These are phyloP conservation scores for Desmodesmus armatus DNA, from an alignment of 139 green algal species.

Conservation along the genomic window DNA sequence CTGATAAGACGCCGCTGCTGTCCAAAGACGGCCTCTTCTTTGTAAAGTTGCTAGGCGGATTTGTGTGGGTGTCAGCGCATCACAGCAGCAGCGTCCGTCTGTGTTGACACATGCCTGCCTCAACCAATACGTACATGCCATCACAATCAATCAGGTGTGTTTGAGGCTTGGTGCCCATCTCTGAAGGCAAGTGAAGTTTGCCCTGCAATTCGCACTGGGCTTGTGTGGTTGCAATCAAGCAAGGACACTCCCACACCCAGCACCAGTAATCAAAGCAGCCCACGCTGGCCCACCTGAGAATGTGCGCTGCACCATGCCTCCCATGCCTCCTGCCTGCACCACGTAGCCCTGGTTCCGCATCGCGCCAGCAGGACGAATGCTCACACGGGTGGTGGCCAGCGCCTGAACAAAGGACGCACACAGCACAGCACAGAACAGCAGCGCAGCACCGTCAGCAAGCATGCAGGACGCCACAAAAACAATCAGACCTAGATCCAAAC, in stretches of 20 bases:
- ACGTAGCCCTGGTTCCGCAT: conserved; percentile 62
- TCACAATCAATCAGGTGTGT: background rate
- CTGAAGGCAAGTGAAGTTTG: background rate
- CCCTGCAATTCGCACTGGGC: background rate
- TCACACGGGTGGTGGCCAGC: conserved; percentile 78
- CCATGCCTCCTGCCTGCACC: conserved; percentile 56
- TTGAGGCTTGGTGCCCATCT: background rate
- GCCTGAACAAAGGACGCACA: background rate
- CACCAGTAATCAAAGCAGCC: background rate
- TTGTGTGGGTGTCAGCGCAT: no score
- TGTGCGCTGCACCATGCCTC: conserved; percentile 60
- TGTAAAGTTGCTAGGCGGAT: no score
- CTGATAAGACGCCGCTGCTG: no score
- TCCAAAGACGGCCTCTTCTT: no score
- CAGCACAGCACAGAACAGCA: no score
- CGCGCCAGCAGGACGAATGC: conserved; percentile 74
- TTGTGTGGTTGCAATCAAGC: background rate
- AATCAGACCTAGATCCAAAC: no score
- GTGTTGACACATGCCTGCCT: background rate
- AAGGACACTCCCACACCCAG: background rate
- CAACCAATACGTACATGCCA: background rate
- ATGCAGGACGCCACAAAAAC: no score
- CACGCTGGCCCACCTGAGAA: conserved; percentile 80
- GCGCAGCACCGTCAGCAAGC: no score
- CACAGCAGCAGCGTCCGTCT: no score